Evolutionary conservation across 176 grass and related monocot genomes (phyloP).

Genomic region (Triticum turgidum): DNA sequence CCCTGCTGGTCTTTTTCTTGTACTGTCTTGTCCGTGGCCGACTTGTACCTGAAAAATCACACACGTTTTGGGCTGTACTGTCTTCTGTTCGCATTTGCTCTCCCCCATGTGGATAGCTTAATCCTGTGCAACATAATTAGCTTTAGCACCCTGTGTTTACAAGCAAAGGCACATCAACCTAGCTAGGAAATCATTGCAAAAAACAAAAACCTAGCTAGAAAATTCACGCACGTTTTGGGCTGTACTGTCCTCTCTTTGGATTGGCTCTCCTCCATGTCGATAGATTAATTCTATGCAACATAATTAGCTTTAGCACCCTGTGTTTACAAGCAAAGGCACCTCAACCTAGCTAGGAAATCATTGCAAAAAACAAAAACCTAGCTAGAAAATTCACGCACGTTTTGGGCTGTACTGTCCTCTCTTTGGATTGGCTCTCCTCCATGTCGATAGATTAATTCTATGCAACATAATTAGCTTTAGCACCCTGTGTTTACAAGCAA

Average conservation of each 20-base stretch:
- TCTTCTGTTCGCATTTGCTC: neutral
- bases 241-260: neutral
- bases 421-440: neutral
- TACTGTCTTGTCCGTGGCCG: too few species aligned
- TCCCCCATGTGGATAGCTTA: neutral
- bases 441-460: neutral
- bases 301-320: neutral
- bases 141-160: neutral
- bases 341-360: neutral
- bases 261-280: neutral
- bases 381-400: slow-evolving; percentile 7
- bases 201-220: neutral
- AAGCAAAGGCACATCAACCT: slow-evolving; percentile 10
- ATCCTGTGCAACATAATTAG: neutral
- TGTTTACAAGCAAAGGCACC: slow-evolving; percentile 23
- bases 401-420: neutral
- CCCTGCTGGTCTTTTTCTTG: too few species aligned
- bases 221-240: slow-evolving; percentile 16
- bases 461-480: neutral
- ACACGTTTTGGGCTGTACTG: slow-evolving; percentile 5
- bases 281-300: neutral
- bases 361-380: neutral
- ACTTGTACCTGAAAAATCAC: neutral
- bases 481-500: slow-evolving; percentile 28
- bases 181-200: neutral